A percentile compares a stretch with the other conserved stretches of the same genome.
These are phyloP conservation scores for Pterulicium gracile DNA, from an alignment of 1,284 basidiomycete species.

Conservation along the genomic window DNA sequence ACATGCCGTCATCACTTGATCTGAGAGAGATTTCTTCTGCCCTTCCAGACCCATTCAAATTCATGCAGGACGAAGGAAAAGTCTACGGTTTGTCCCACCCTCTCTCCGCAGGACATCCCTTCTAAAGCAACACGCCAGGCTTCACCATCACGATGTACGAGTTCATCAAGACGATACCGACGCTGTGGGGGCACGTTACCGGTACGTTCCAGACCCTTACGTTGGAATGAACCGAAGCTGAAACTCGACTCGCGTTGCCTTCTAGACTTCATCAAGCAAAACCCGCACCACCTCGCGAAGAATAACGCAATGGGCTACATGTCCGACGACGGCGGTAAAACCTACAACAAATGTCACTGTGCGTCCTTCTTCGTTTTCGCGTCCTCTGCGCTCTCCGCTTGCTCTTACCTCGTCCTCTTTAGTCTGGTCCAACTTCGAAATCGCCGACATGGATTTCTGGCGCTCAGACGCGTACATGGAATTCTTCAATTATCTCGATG, in stretches of 20 bases:
- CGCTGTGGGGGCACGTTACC: slow-evolving; percentile 57
- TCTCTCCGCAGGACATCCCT: too few relatives aligned
- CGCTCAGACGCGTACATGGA: slow-evolving; percentile 51
- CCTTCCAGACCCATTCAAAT: slow-evolving; percentile 50
- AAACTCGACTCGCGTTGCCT: too few relatives aligned
- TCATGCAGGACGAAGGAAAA: slow-evolving; percentile 68
- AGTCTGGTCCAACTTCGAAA: slow-evolving; percentile 77
- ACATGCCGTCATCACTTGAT: too few relatives aligned
- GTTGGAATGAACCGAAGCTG: too few relatives aligned
- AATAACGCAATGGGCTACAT: slow-evolving; percentile 66
- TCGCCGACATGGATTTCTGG: slow-evolving; percentile 57
- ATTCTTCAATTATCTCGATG: slow-evolving; percentile 68
- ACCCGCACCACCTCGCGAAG: slow-evolving; percentile 53
- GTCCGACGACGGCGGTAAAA: slow-evolving; percentile 48
- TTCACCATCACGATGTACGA: slow-evolving; percentile 76
- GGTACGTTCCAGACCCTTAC: not conserved
- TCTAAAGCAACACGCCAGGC: slow-evolving; percentile 21
- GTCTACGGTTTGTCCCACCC: slow-evolving; percentile 44
- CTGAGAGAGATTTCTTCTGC: not conserved
- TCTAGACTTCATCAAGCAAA: slow-evolving; percentile 46
- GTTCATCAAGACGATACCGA: slow-evolving; percentile 62
- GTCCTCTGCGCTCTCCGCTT: slow-evolving; percentile 8
- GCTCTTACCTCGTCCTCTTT: not conserved
- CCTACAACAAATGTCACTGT: slow-evolving; percentile 73
- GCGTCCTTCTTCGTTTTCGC: slow-evolving; percentile 11